Base-by-base conservation (phyloP, 306 rosid species). In the Oemleria cerasiformis region DNA sequence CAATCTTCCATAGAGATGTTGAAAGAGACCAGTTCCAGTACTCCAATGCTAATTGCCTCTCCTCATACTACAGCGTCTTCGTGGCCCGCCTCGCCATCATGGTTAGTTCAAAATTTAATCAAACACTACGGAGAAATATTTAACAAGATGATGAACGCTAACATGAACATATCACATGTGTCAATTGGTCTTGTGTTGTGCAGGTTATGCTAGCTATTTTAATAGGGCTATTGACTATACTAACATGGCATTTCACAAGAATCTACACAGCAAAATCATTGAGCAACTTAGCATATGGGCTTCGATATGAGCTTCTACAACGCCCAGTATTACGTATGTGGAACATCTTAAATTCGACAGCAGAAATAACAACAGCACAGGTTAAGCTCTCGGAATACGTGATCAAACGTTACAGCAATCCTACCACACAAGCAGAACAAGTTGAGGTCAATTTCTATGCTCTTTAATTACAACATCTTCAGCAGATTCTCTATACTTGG, bases 211-310 rank as follows among this genome's bases (percentile, higher is more conserved):
- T 95, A 61, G 99, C 97, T 6, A 95, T 95, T 79, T 76, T 95
- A 85, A 95, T 95, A 47, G 99, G 99, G 67, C 77, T 95, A 36
- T 81, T 95, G 38, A 95, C 99, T 20, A 89, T 95, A 76, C 78
- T 95, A 68, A 95, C 99, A 39, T 95, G 99, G 99, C 99, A 95
- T 81, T 89, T 95, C 76, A 95, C 99, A 3, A 91, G 86, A 87
- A 85, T 83, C 76, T 95, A 95, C 81, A 95, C 99, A 1, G 75
- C 88, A 48, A 85, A 87, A 75, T 95, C 99, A 16, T 83, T 95
- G 3, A 79, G 76, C 70, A 85, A 83, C 84, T 85, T 95, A 84
- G 99, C 99, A 3, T 95, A 91, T 74, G 97, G 91, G 57, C 87
- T 95, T 53, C 97, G 99, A 9, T 86, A 89, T 13, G 99, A 95